phyloP scores from a whole-genome alignment of 495 filamentous ascomycete genomes.

The Penicillium angulare region DNA sequence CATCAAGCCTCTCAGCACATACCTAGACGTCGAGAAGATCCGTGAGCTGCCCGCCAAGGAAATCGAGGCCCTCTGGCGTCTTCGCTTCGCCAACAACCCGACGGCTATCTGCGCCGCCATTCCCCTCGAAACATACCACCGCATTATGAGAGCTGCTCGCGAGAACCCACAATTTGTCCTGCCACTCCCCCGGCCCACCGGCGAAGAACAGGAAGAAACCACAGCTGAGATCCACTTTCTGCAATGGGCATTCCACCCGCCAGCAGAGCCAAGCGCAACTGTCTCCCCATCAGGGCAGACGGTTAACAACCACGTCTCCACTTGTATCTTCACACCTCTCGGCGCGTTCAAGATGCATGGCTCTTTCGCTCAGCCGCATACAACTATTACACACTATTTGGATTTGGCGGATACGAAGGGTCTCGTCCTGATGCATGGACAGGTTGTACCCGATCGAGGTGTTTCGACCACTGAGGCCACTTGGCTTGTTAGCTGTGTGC shows the following conservation, averaged over 20 bases:
- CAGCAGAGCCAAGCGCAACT: conserved; percentile 66
- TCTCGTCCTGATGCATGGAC: conserved; percentile 80
- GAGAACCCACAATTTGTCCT: conserved; percentile 85
- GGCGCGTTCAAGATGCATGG: conserved; percentile 90
- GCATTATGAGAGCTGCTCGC: conserved; percentile 65
- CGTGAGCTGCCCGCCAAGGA: conserved; percentile 71
- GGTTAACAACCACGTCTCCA: conserved; percentile 60
- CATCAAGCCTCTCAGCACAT: conserved; percentile 78
- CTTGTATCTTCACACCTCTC: conserved; percentile 88
- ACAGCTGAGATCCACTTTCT: conserved; percentile 49
- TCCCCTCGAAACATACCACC: conserved; percentile 64
- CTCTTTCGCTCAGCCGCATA: conserved; percentile 85
- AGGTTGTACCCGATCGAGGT: conserved; percentile 72
- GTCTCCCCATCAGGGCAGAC: conserved; percentile 12
- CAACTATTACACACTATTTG: conserved; percentile 84
- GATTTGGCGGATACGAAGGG: conserved; percentile 72
- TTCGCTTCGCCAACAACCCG: conserved; percentile 71
- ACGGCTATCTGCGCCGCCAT: conserved; percentile 79
- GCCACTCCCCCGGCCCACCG: conserved; percentile 68
- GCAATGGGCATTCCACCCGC: conserved; percentile 77
- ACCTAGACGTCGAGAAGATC: conserved; percentile 79
- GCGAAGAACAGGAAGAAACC: conserved; percentile 21
- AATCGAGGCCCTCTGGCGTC: conserved; percentile 84
- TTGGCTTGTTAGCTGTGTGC: conserved; percentile 90
- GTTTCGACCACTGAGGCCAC: conserved; percentile 75